A percentile compares a stretch with the other conserved stretches of the same genome.
Conservation (phyloP, 805 yeast species). For the Metschnikowia corniflorae region DNA sequence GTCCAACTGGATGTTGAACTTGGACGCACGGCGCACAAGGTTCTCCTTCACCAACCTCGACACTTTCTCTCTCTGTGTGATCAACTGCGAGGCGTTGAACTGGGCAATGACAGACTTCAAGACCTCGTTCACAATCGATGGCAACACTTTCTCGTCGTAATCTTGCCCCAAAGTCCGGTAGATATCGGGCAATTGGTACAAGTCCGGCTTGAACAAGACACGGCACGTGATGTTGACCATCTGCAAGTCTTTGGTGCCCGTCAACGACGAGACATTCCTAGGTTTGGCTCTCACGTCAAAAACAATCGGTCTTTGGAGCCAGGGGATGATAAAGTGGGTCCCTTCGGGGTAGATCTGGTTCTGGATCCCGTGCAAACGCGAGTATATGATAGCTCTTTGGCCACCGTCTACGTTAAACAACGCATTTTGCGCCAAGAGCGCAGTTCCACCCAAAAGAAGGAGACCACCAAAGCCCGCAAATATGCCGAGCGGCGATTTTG, state of each 20-base stretch:
- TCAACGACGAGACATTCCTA: conserved; percentile 85
- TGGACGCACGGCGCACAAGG: conserved; percentile 84
- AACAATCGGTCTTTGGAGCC: conserved; percentile 89
- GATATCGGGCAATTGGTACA: conserved; percentile 72
- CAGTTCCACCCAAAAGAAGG: conserved; percentile 37
- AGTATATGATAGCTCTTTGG: conserved; percentile 93
- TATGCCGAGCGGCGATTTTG: conserved; percentile 35
- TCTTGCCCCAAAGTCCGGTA: conserved; percentile 91
- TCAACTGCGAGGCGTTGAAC: conserved; percentile 95
- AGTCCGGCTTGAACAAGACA: conserved; percentile 87
- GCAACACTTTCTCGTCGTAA: conserved; percentile 95
- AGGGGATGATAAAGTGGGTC: conserved; percentile 89
- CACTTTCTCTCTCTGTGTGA: conserved; percentile 98
- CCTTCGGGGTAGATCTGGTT: conserved; percentile 86
- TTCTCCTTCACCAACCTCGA: conserved; percentile 88
- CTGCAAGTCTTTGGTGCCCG: conserved; percentile 97
- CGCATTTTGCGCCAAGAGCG: conserved; percentile 35
- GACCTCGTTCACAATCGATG: conserved; percentile 97
- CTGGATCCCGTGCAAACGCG: conserved; percentile 81
- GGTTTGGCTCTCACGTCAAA: conserved; percentile 96
- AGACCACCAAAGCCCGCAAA: conserved; percentile 44
- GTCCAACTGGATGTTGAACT: conserved; percentile 82
- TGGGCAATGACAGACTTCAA: conserved; percentile 96
- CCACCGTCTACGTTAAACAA: conserved; percentile 87
- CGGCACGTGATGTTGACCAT: conserved; percentile 99